These are phyloP conservation scores for Boletus mariae DNA, from an alignment of 1,284 basidiomycete genomes.

Conservation along the genomic window DNA sequence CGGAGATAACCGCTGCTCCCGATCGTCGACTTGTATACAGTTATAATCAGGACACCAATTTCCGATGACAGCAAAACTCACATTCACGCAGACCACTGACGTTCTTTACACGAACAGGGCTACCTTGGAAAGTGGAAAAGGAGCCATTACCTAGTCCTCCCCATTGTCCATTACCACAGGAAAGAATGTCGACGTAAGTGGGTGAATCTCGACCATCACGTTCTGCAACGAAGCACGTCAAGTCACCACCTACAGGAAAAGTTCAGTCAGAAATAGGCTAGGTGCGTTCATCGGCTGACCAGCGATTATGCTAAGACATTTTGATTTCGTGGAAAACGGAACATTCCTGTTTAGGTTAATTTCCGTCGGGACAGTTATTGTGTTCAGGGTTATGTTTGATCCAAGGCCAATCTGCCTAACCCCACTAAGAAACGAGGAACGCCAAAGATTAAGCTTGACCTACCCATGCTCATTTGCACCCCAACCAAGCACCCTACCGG, in stretches of 20 bases:
- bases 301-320: constrained; percentile 65
- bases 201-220: constrained; percentile 41
- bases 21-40: constrained; percentile 59
- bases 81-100: constrained; percentile 85
- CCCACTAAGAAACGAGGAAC: constrained; percentile 3
- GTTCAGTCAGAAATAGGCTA: constrained; percentile 9
- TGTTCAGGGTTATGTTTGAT: constrained; percentile 60
- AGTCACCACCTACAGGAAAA: constrained; percentile 56
- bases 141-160: constrained; percentile 79
- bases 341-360: constrained; percentile 67
- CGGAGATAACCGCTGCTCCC: constrained; percentile 55
- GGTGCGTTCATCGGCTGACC: constrained; percentile 39
- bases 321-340: constrained; percentile 51
- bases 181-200: constrained; percentile 65
- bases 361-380: constrained; percentile 84
- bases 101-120: constrained; percentile 73
- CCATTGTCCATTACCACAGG: constrained; percentile 82
- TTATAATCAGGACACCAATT: constrained; percentile 2
- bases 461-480: constrained; percentile 85
- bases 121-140: constrained; percentile 67
- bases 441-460: constrained; percentile 13
- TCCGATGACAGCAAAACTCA: constrained; percentile 35
- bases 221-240: constrained; percentile 78
- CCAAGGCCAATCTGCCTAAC: constrained; percentile 82
- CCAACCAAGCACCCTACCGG: constrained; percentile 84